A percentile compares a stretch with the other conserved stretches of the same genome.
These are phyloP conservation scores for Halocafeteria seosinensis DNA, from an alignment of 108 stramenopile genomes.

Conservation along the genomic window DNA sequence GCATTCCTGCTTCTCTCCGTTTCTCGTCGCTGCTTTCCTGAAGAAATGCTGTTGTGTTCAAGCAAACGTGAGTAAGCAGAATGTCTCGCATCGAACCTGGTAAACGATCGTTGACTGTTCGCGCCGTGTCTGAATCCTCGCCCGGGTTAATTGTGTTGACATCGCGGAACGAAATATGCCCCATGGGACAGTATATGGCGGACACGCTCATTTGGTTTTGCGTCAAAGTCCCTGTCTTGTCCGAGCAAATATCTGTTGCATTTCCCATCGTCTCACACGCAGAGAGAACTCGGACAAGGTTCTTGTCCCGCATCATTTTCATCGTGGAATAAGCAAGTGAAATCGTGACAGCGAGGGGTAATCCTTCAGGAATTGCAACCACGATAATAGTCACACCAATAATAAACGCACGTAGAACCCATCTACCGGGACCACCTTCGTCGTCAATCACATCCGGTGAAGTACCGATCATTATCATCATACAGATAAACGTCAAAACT, in stretches of 20 bases:
- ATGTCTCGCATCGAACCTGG: too few relatives aligned
- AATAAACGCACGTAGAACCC: conserved; percentile 62
- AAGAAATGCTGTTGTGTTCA: too few relatives aligned
- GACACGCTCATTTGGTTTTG: conserved; percentile 72
- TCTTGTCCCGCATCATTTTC: conserved; percentile 73
- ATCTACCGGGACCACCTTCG: conserved; percentile 41
- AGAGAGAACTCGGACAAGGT: conserved; percentile 77
- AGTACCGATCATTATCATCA: conserved; percentile 40
- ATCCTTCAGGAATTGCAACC: conserved; percentile 92
- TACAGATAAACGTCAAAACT: conserved; percentile 50
- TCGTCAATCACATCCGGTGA: conserved; percentile 12
- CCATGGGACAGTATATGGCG: too few relatives aligned
- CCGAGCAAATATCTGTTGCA: conserved; percentile 93
- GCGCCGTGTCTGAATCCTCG: too few relatives aligned
- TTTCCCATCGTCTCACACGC: conserved; percentile 98
- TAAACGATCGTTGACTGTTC: too few relatives aligned
- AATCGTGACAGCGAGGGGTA: conserved; percentile 89
- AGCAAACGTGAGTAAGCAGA: too few relatives aligned
- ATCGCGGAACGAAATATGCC: too few relatives aligned
- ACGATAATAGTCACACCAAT: conserved; percentile 81
- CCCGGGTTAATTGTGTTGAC: too few relatives aligned
- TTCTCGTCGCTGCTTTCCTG: too few relatives aligned
- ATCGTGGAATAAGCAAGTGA: conserved; percentile 65
- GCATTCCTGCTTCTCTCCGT: too few relatives aligned
- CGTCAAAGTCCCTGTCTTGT: conserved; percentile 71